Evolutionary conservation across 2,329 filamentous ascomycete species (phyloP).

Genomic region (Alternaria arborescens): DNA sequence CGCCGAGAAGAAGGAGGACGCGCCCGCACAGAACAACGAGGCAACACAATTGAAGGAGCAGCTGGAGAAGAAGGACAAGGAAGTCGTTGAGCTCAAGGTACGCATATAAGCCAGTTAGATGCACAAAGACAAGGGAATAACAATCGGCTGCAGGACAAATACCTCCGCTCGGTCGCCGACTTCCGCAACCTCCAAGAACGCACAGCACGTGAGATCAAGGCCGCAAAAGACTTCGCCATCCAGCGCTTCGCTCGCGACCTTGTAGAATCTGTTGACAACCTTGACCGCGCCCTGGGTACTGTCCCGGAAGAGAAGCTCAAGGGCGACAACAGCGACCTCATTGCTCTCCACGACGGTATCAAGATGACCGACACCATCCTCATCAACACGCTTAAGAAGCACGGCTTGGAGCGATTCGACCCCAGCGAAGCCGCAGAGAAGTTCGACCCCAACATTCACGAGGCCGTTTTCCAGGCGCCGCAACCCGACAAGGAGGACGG

Average conservation of each 20-base stretch:
- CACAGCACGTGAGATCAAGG: conserved; percentile 87
- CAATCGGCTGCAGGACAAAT: conserved; percentile 76
- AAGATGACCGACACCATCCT: conserved; percentile 95
- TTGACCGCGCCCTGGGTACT: conserved; percentile 86
- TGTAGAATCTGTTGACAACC: conserved; percentile 94
- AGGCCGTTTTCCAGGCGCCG: conserved; percentile 94
- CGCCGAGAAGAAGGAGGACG: conserved; percentile 58
- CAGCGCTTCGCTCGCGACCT: conserved; percentile 94
- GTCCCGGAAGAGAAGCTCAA: conserved; percentile 79
- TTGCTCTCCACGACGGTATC: conserved; percentile 84
- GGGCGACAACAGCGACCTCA: conserved; percentile 73
- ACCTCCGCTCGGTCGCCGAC: conserved; percentile 91
- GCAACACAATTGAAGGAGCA: conserved; percentile 64
- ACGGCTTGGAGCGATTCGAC: conserved; percentile 89
- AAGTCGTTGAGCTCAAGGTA: conserved; percentile 87
- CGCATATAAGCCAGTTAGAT: conserved; percentile 11
- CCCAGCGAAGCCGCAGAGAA: conserved; percentile 76
- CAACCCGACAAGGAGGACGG: conserved; percentile 88
- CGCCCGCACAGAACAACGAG: conserved; percentile 41
- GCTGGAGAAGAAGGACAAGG: conserved; percentile 75
- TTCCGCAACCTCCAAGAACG: conserved; percentile 98
- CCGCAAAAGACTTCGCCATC: conserved; percentile 90
- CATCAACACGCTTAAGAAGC: conserved; percentile 88
- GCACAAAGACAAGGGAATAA: neutral
- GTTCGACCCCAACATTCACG: conserved; percentile 96